Base-by-base conservation (phyloP, 768 basidiomycete species). In the Lentinus tigrinus region DNA sequence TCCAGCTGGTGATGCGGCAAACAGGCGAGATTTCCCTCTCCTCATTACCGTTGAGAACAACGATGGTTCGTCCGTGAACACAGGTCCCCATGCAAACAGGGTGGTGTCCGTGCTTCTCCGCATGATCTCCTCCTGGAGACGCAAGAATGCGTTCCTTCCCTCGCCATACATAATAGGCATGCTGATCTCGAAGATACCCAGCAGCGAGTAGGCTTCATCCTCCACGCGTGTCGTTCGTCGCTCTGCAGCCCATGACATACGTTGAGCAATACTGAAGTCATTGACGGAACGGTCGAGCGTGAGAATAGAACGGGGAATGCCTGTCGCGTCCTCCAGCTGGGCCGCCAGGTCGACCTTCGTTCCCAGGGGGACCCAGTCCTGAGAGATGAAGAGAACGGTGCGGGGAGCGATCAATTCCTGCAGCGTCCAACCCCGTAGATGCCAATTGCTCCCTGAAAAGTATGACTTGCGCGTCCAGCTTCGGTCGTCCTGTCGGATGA, bases 171-270 rank as follows among this genome's bases (percentile, higher is more conserved):
- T 21, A 2, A 47, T 47, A 2, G 57, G 57, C 44, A 58, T 52
- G n/a, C 26, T 47, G 26, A 58, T 31, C 1, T 31, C 51, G 38
- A 58, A 58, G 44, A 58, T 34, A 0, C 57, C 57, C 26, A 58
- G n/a, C 13, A 58, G 38, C 4, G 34, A 58, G 44, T 58, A 58
- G 6, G 57, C 57, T 26, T 58, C 52, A 39, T 58, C 57, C 37
- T 58, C 57, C 0, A 48, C 27, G 19, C 57, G 51, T 19, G 52
- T 58, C 21, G 57, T 58, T 16, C 24, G 6, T 6, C 57, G 57
- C 1, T 31, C 7, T 3, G 57, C 26, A 2, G 57, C 57, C 57
- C 57, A 58, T 13, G 46, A 31, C 57, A 58, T 58, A 14, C 57
- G 57, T 17, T 16, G 26, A 6, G 49, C 49, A 16, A 58, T 27